A percentile compares a stretch with the other conserved stretches of the same genome.
Evolutionary conservation across 805 yeast species (phyloP).

Genomic region (Zygoascus ofunaensis): DNA sequence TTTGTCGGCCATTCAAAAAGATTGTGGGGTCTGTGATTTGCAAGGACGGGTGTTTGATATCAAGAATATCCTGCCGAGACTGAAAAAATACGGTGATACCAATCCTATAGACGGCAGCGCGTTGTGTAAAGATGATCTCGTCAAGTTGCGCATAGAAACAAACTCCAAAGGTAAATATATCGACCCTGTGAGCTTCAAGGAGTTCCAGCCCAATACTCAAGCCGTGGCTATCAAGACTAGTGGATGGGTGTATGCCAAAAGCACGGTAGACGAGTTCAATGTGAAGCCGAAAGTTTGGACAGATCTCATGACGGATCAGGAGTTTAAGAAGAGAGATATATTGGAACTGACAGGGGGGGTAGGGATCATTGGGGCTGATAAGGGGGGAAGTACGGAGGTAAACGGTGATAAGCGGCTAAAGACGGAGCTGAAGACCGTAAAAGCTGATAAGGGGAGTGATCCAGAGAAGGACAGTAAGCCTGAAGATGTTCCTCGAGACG

Average conservation of each 20-base stretch:
- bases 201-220: conserved; percentile 19
- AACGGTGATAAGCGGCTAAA: not conserved
- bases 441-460: not conserved
- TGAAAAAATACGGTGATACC: conserved; percentile 18
- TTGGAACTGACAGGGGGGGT: conserved; percentile 17
- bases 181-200: conserved; percentile 30
- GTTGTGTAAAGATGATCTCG: conserved; percentile 16
- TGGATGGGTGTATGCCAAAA: conserved; percentile 26
- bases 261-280: conserved; percentile 24
- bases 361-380: not conserved
- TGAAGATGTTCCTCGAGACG: too few species aligned
- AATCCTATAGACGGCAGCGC: conserved; percentile 27
- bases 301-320: conserved; percentile 26
- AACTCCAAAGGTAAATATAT: conserved; percentile 22
- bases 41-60: conserved; percentile 28
- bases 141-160: conserved; percentile 19
- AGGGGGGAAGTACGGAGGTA: not conserved
- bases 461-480: not conserved
- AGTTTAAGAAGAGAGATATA: conserved; percentile 23
- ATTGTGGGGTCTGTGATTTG: conserved; percentile 21
- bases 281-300: conserved; percentile 22
- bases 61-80: conserved; percentile 22
- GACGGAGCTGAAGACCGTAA: not conserved
- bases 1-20: conserved; percentile 23
- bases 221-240: conserved; percentile 24